Percentiles rank a stretch among this genome's conserved stretches.
Evolutionary conservation across 441 rosid genomes (phyloP).

Genomic region (Viola pubescens): DNA sequence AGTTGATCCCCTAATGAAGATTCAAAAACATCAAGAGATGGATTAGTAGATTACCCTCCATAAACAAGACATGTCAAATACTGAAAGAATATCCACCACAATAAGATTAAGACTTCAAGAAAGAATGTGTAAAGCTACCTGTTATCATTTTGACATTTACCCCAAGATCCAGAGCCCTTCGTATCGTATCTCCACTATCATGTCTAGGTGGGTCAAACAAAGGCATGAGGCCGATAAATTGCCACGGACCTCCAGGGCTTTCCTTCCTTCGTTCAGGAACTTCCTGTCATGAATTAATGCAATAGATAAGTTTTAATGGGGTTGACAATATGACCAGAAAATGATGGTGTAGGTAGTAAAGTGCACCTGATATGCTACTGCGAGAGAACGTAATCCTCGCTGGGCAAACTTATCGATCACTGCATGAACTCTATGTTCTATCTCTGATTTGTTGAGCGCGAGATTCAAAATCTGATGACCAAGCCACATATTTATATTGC

Average conservation of each 20-base stretch:
- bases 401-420: conserved; percentile 58
- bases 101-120: neutral
- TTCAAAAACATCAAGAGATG: neutral
- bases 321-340: neutral
- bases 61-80: too few relatives aligned
- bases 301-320: neutral
- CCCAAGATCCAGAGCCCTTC: conserved; percentile 75
- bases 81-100: neutral
- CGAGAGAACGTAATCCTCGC: conserved; percentile 75
- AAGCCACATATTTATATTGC: neutral
- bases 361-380: conserved; percentile 35
- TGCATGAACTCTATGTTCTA: conserved; percentile 29
- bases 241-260: conserved; percentile 67
- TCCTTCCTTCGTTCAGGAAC: conserved; percentile 63
- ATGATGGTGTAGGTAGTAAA: neutral
- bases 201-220: conserved; percentile 88
- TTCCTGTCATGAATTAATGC: conserved; percentile 21
- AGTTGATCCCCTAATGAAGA: conserved; percentile 61
- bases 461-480: conserved; percentile 1
- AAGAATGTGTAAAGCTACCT: conserved; percentile 26
- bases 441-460: conserved; percentile 1
- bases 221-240: conserved; percentile 70
- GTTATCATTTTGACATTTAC: conserved; percentile 92
- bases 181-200: conserved; percentile 79
- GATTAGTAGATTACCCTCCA: too few relatives aligned